Evolutionary conservation across 805 yeast species (phyloP).

Genomic region (Lachancea mirantina): DNA sequence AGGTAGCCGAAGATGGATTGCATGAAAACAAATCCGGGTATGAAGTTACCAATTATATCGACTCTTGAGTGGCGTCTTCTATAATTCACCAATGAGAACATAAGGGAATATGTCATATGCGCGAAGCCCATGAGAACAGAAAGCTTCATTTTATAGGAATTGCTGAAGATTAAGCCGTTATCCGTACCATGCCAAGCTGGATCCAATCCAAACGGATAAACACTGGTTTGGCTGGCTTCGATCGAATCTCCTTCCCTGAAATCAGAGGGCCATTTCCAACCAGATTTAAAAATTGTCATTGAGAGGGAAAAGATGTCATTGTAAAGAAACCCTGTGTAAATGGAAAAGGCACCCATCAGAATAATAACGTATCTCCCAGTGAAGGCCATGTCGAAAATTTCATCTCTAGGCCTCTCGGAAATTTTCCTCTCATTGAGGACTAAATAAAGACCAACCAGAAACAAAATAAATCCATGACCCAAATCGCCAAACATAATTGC

Average conservation of each 20-base stretch:
- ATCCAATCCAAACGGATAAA: constrained; percentile 82
- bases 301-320: constrained; percentile 91
- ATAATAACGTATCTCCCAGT: constrained; percentile 85
- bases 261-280: constrained; percentile 88
- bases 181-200: constrained; percentile 97
- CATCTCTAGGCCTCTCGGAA: constrained; percentile 69
- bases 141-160: constrained; percentile 95
- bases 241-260: constrained; percentile 66
- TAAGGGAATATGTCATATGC: constrained; percentile 88
- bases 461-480: constrained; percentile 88
- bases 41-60: constrained; percentile 85
- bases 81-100: constrained; percentile 79
- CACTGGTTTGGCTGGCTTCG: constrained; percentile 57
- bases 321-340: constrained; percentile 90
- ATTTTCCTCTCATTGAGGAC: constrained; percentile 70
- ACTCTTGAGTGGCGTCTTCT: constrained; percentile 58
- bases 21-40: constrained; percentile 93
- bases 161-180: constrained; percentile 79
- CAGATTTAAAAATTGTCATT: constrained; percentile 78
- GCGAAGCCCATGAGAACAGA: constrained; percentile 89
- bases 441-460: constrained; percentile 61
- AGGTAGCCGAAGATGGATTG: constrained; percentile 94
- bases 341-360: constrained; percentile 90
- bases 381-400: constrained; percentile 94
- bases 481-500: constrained; percentile 99